Conservation (phyloP, 805 yeast genomes). For the Priceomyces castillae region DNA sequence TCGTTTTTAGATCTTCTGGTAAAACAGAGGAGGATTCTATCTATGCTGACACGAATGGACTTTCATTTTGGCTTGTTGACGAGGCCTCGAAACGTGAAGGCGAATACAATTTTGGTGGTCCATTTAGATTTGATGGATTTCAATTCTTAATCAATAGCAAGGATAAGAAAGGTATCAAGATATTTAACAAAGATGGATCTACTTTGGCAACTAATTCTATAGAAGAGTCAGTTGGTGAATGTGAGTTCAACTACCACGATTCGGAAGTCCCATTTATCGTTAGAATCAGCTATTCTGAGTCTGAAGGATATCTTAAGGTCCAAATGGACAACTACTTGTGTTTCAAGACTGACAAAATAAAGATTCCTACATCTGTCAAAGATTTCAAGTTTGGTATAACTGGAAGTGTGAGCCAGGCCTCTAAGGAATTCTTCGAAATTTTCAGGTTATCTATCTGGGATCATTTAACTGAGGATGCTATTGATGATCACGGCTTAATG, state of each 20-base stretch:
- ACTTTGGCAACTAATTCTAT: slow-evolving; percentile 28
- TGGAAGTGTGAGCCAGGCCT: slow-evolving; percentile 33
- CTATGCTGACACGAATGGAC: slow-evolving; percentile 45
- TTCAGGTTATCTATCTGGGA: slow-evolving; percentile 56
- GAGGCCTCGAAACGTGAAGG: slow-evolving; percentile 12
- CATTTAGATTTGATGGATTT: slow-evolving; percentile 58
- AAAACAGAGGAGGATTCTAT: slow-evolving; percentile 22
- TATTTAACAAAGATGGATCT: slow-evolving; percentile 60
- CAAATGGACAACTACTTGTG: slow-evolving; percentile 72
- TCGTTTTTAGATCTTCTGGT: slow-evolving; percentile 62
- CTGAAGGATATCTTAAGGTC: slow-evolving; percentile 50
- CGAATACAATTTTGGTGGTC: slow-evolving; percentile 55
- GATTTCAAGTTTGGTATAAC: slow-evolving; percentile 53
- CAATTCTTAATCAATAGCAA: slow-evolving; percentile 55
- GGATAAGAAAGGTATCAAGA: slow-evolving; percentile 52
- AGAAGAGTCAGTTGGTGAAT: slow-evolving; percentile 47
- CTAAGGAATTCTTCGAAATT: slow-evolving; percentile 62
- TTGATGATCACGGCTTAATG: slow-evolving; percentile 53
- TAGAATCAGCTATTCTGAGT: slow-evolving; percentile 57
- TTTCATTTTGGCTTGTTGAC: slow-evolving; percentile 56
- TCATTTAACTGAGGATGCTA: slow-evolving; percentile 51
- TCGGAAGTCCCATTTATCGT: slow-evolving; percentile 68
- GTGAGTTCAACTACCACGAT: slow-evolving; percentile 59
- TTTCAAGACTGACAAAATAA: slow-evolving; percentile 58
- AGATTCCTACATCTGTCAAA: slow-evolving; percentile 35